A percentile compares a stretch with the other conserved stretches of the same genome.
These are phyloP conservation scores for Trametes punicea DNA, from an alignment of 768 basidiomycete genomes.

Conservation along the genomic window DNA sequence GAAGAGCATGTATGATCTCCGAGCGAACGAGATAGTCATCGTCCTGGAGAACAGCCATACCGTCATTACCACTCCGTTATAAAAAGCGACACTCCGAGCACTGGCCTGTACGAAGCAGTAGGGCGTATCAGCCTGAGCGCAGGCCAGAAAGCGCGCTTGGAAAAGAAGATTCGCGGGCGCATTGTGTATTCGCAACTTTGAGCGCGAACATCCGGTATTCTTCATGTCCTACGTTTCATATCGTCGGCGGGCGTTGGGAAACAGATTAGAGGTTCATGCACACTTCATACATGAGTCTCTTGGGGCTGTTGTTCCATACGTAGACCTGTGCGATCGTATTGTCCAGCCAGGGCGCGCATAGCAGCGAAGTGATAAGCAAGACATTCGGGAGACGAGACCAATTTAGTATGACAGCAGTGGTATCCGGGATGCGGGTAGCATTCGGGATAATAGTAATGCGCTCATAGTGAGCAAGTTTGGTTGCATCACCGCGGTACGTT, in stretches of 20 bases:
- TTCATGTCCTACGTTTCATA: conserved; percentile 34
- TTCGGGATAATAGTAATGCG: conserved; percentile 15
- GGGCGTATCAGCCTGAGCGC: conserved; percentile 44
- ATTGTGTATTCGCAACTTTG: conserved; percentile 51
- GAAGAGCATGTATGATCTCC: conserved; percentile 52
- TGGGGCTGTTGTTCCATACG: conserved; percentile 64
- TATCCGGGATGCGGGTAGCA: conserved; percentile 32
- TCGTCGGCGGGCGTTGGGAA: neutral
- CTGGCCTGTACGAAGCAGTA: conserved; percentile 64
- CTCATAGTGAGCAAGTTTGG: conserved; percentile 12
- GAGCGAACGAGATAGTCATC: conserved; percentile 65
- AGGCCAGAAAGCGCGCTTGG: conserved; percentile 59
- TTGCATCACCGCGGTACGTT: conserved; percentile 9
- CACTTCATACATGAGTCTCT: conserved; percentile 41
- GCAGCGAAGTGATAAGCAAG: conserved; percentile 45
- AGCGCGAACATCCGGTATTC: conserved; percentile 38
- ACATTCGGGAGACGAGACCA: conserved; percentile 69
- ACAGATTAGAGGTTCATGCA: conserved; percentile 16
- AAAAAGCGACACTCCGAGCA: neutral
- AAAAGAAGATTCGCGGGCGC: conserved; percentile 58
- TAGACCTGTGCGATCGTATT: conserved; percentile 46
- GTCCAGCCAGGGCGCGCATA: conserved; percentile 47
- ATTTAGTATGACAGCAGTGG: conserved; percentile 59
- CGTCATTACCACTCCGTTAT: neutral
- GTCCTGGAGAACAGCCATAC: conserved; percentile 40